phyloP scores from a whole-genome alignment of 192 early-diverging fungal species.

The Ambispora gerdemannii region DNA sequence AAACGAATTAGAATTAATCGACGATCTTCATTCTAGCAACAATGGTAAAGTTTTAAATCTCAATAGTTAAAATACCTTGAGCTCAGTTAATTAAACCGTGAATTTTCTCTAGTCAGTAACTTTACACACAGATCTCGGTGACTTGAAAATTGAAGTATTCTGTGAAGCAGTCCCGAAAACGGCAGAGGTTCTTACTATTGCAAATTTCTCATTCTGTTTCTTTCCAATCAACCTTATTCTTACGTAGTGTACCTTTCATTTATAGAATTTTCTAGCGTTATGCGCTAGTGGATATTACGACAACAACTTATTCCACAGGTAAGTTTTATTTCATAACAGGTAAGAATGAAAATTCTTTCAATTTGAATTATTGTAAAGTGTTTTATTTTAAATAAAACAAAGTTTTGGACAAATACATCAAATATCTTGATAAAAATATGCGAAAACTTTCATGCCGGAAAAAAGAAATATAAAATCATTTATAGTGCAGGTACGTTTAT shows the following conservation, averaged over 20 bases:
- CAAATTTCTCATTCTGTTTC: conserved; percentile 6
- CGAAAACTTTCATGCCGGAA: no score
- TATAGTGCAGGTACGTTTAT: conserved; percentile 65
- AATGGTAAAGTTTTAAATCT: no score
- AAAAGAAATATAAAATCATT: conserved; percentile 76
- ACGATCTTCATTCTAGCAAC: no score
- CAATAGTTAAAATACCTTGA: neutral
- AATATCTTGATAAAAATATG: no score
- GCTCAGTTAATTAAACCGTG: neutral
- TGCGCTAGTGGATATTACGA: conserved; percentile 94
- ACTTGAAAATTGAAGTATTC: conserved; percentile 91
- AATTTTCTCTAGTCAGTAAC: conserved; percentile 67
- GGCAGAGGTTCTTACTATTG: conserved; percentile 53
- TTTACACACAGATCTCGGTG: conserved; percentile 88
- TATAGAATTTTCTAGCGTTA: conserved; percentile 92
- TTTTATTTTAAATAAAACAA: neutral
- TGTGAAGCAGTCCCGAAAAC: conserved; percentile 83
- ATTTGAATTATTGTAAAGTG: neutral
- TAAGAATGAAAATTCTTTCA: neutral
- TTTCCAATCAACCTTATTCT: neutral
- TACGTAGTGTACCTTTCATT: neutral
- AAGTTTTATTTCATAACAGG: conserved; percentile 6
- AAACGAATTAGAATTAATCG: no score
- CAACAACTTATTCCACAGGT: conserved; percentile 74
- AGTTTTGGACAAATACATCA: no score